phyloP scores from a whole-genome alignment of 1,139 yeast genomes.

The Candida tropicalis region DNA sequence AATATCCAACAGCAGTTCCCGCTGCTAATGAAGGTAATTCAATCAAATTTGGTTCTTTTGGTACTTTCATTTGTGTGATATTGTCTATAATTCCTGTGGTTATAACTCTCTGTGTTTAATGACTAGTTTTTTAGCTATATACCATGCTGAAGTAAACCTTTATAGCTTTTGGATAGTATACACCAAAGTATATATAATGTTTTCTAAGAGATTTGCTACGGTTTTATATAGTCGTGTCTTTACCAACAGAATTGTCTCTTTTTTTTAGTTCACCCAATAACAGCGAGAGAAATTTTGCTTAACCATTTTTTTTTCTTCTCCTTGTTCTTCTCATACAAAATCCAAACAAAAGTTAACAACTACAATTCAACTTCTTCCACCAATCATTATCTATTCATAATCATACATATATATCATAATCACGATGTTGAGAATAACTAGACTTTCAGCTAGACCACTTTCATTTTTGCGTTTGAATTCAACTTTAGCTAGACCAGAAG shows the following conservation, averaged over 20 bases:
- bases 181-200: too few relatives aligned
- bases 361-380: background rate
- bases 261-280: conserved; percentile 6
- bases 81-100: too few relatives aligned
- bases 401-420: background rate
- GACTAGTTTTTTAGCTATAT: too few relatives aligned
- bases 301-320: background rate
- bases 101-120: too few relatives aligned
- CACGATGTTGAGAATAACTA: conserved; percentile 8
- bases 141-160: too few relatives aligned
- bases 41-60: too few relatives aligned
- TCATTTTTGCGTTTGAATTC: conserved; percentile 9
- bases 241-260: background rate
- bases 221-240: background rate
- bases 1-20: too few relatives aligned
- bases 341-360: too few relatives aligned
- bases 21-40: too few relatives aligned
- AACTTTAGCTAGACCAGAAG: conserved; percentile 15
- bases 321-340: background rate
- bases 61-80: too few relatives aligned
- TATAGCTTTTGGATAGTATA: too few relatives aligned
- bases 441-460: conserved; percentile 5
- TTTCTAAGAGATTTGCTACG: too few relatives aligned
- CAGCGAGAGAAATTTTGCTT: conserved; percentile 7
- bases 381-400: background rate